These are phyloP conservation scores for Seminavis robusta DNA, from an alignment of 108 stramenopile genomes.

Conservation along the genomic window DNA sequence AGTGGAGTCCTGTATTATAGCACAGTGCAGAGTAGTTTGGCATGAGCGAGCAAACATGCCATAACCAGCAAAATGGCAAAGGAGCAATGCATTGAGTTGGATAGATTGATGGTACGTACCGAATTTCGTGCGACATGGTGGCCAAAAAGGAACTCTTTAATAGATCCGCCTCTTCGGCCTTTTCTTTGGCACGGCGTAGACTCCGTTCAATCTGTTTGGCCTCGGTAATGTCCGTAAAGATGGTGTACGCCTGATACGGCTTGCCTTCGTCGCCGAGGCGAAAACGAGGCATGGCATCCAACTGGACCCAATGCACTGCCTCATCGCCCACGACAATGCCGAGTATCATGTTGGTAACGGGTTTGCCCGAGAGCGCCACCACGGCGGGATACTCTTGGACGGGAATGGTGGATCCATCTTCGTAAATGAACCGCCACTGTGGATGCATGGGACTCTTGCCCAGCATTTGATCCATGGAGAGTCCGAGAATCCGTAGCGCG, in stretches of 20 bases:
- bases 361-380: background rate
- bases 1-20: too few species aligned
- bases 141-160: constrained; percentile 49
- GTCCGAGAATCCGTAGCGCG: constrained; percentile 8
- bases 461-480: constrained; percentile 9
- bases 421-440: background rate
- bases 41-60: too few species aligned
- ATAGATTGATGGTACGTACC: too few species aligned
- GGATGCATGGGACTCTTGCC: constrained; percentile 4
- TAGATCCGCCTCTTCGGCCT: constrained; percentile 28
- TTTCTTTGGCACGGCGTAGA: constrained; percentile 23
- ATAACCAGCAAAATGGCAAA: too few species aligned
- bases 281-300: constrained; percentile 13
- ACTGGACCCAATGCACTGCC: background rate
- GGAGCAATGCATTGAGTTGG: too few species aligned
- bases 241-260: constrained; percentile 8
- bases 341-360: constrained; percentile 3
- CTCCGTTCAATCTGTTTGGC: constrained; percentile 5
- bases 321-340: background rate
- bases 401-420: constrained; percentile 5
- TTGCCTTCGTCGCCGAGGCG: background rate
- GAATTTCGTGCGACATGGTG: constrained; percentile 55
- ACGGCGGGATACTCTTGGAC: constrained; percentile 2
- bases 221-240: constrained; percentile 13
- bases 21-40: too few species aligned